These are phyloP conservation scores for Candolleomyces aberdarensis DNA, from an alignment of 768 basidiomycete species.

Conservation along the genomic window DNA sequence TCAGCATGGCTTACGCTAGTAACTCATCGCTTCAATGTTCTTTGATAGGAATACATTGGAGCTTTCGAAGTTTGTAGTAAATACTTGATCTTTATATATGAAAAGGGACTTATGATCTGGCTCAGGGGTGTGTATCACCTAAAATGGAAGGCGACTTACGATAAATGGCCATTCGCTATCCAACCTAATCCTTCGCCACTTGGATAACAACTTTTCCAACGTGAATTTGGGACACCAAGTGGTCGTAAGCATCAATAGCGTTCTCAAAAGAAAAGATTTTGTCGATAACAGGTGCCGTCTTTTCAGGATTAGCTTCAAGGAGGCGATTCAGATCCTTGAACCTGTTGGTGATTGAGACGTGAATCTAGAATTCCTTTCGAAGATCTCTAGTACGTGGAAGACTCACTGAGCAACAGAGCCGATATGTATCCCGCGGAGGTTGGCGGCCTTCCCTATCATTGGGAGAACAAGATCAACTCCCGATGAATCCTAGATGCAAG, in stretches of 20 bases:
- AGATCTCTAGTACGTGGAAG: neutral
- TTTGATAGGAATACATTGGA: too few species aligned
- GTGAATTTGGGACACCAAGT: conserved; percentile 50
- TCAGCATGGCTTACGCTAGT: too few species aligned
- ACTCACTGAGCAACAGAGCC: conserved; percentile 51
- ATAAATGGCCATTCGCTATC: neutral
- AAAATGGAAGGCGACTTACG: too few species aligned
- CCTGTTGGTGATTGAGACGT: conserved; percentile 10
- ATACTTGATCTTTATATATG: too few species aligned
- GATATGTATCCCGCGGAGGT: conserved; percentile 50
- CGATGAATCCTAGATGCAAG: neutral
- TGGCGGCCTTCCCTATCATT: conserved; percentile 27
- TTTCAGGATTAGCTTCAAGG: conserved; percentile 33
- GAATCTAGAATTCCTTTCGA: neutral
- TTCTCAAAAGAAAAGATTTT: conserved; percentile 57
- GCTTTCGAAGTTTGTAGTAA: too few species aligned
- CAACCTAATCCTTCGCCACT: conserved; percentile 20
- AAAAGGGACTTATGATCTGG: too few species aligned
- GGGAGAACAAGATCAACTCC: neutral
- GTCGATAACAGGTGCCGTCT: conserved; percentile 49
- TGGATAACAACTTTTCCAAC: conserved; percentile 59
- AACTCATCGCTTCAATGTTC: too few species aligned
- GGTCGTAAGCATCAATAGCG: conserved; percentile 45
- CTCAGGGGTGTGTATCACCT: too few species aligned
- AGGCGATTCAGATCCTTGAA: conserved; percentile 52